Evolutionary conservation across 1,284 basidiomycete genomes (phyloP).

Genomic region (Filobasidium uniguttulatum): DNA sequence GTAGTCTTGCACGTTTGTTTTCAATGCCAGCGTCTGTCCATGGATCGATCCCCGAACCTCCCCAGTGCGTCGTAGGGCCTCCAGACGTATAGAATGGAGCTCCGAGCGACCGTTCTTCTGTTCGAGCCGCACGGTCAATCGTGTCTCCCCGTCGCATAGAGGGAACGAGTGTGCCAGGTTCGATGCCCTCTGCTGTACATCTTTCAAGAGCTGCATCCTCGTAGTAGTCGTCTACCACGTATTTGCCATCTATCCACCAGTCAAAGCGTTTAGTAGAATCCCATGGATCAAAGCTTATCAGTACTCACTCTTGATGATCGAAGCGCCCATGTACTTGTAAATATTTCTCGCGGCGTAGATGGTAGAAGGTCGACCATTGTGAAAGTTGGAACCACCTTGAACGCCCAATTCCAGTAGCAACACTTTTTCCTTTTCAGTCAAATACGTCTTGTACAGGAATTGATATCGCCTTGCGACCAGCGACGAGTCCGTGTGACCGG

Average conservation of each 20-base stretch:
- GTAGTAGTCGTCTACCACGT: conserved; percentile 91
- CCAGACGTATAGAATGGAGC: conserved; percentile 58
- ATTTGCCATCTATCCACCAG: conserved; percentile 55
- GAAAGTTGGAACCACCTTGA: conserved; percentile 46
- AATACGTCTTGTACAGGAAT: conserved; percentile 75
- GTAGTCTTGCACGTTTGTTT: conserved; percentile 39
- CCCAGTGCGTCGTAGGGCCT: conserved; percentile 76
- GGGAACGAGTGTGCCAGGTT: conserved; percentile 60
- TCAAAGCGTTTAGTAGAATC: neutral
- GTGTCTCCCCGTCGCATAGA: conserved; percentile 9
- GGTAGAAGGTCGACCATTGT: conserved; percentile 46
- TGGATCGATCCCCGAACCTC: conserved; percentile 62
- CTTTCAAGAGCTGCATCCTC: conserved; percentile 64
- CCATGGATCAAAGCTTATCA: neutral
- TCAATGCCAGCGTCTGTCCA: conserved; percentile 69
- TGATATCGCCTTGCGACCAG: conserved; percentile 91
- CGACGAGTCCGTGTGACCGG: conserved; percentile 88
- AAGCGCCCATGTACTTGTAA: conserved; percentile 86
- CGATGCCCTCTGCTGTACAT: conserved; percentile 54
- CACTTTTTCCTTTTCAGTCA: conserved; percentile 77
- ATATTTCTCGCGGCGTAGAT: conserved; percentile 84
- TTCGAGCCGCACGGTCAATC: conserved; percentile 33
- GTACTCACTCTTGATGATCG: conserved; percentile 63
- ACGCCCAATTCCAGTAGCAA: conserved; percentile 75
- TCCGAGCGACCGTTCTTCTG: conserved; percentile 15